Base-by-base conservation (phyloP, 2,329 filamentous ascomycete genomes). In the Colletotrichum endophyticum region DNA sequence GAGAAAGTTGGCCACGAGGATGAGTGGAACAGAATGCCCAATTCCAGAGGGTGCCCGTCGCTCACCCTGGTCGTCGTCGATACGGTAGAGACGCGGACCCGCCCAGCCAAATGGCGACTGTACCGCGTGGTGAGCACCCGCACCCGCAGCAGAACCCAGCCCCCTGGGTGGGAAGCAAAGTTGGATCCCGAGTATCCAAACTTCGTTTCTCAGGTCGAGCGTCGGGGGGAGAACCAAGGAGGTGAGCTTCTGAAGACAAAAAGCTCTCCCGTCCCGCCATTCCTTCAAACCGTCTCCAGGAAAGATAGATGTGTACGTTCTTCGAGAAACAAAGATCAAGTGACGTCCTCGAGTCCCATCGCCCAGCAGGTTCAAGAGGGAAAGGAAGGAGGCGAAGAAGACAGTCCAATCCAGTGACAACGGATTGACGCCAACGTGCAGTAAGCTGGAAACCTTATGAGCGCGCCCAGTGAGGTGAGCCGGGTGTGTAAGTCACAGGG, bases 71-170 rank as follows among this genome's bases (percentile, higher is more conserved):
- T 73, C 70, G 70, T 59, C 32, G 70, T 76, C 63, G 61, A 72
- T 39, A 70, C 59, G 27, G 70, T 59, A 70, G 73, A 69, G 70
- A 76, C 74, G 64, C 74, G 74, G 70, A 76, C 74, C 70, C 74
- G 74, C 74, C 69, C 70, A 44, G 34, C 32, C 66, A 63, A 59
- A 76, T 66, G 74, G 74, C 66, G 61, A 59, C 30, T 30, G 15
- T 72, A 63, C 28, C 53, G 53, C n/a, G n/a, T 53, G 44, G 44
- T 53, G 44, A 53, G 44, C 44, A 53, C 44, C 44, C 44, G 44
- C 44, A 22, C n/a, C n/a, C 44, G 44, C 44, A 53, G 69, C 69
- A 62, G 56, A 63, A 72, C 63, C 68, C 63, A 76, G 74, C 74
- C 70, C 70, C 70, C 73, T 61, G 59, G 70, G 69, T 32, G 39